Conservation (phyloP, 176 grass and related monocot species). For the Rhynchospora breviuscula region DNA sequence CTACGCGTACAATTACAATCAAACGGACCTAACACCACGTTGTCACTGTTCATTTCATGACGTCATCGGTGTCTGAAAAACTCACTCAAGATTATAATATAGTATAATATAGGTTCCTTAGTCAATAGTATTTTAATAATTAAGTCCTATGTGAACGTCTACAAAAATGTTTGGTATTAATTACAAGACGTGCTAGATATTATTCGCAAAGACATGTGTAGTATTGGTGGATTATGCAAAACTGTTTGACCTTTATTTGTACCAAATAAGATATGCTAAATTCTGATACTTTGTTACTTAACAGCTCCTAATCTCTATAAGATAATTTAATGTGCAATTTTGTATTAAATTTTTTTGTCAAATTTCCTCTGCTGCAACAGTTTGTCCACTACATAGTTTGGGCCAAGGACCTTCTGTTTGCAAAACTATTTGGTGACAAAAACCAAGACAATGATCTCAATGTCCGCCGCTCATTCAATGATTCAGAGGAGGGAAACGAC, state of each 20-base stretch:
- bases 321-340: neutral
- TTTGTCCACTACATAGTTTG: constrained; percentile 98
- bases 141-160: neutral
- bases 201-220: neutral
- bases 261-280: neutral
- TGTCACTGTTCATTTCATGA: no score
- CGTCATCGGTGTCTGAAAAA: no score
- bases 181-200: neutral
- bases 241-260: neutral
- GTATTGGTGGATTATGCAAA: neutral
- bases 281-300: neutral
- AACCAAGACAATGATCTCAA: constrained; percentile 98
- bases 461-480: constrained; percentile 33
- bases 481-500: constrained; percentile 53
- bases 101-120: neutral
- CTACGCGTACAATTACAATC: no score
- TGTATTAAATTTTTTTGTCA: neutral
- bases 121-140: neutral
- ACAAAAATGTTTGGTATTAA: neutral
- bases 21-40: no score
- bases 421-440: constrained; percentile 88
- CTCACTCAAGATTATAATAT: no score
- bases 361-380: constrained; percentile 31
- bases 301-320: neutral
- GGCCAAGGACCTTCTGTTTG: constrained; percentile 98